phyloP scores from a whole-genome alignment of 768 basidiomycete species.

The Boletus insuetus region DNA sequence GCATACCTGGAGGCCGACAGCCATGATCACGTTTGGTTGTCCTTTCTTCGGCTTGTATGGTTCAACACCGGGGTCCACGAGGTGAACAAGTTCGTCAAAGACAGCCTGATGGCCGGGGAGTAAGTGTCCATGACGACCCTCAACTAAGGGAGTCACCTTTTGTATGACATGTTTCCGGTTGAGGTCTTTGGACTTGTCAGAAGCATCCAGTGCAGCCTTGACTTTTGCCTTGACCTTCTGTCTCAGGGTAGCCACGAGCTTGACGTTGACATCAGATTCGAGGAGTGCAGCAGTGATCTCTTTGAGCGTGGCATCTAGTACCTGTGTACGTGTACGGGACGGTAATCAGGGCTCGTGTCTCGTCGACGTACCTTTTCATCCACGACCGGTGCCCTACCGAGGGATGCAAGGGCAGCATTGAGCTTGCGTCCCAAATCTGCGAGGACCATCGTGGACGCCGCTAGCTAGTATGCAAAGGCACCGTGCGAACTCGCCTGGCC shows the following conservation, averaged over 20 bases:
- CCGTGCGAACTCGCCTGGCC: slow-evolving; percentile 29
- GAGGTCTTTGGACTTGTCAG: slow-evolving; percentile 73
- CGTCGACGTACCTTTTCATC: slow-evolving; percentile 76
- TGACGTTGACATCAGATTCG: slow-evolving; percentile 98
- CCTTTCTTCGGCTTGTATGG: slow-evolving; percentile 97
- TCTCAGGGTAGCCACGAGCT: slow-evolving; percentile 83
- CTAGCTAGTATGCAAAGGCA: slow-evolving; percentile 5
- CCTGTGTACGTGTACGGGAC: slow-evolving; percentile 44
- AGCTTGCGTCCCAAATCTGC: slow-evolving; percentile 93
- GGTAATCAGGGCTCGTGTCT: neutral
- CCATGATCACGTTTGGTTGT: slow-evolving; percentile 93
- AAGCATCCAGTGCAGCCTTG: slow-evolving; percentile 70
- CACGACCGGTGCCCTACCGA: slow-evolving; percentile 80
- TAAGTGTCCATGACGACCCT: slow-evolving; percentile 8
- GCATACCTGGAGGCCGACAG: slow-evolving; percentile 88
- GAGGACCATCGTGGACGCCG: slow-evolving; percentile 73
- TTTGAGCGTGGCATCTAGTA: slow-evolving; percentile 90
- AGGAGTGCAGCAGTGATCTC: slow-evolving; percentile 92
- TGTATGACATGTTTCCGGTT: slow-evolving; percentile 89
- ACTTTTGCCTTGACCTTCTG: slow-evolving; percentile 91
- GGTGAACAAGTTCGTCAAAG: slow-evolving; percentile 91
- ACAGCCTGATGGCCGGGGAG: slow-evolving; percentile 60
- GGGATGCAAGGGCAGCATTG: slow-evolving; percentile 88
- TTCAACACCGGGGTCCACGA: slow-evolving; percentile 94
- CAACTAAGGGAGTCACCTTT: slow-evolving; percentile 53